Base-by-base conservation (phyloP, 768 basidiomycete species). In the Trametes sanguinea region DNA sequence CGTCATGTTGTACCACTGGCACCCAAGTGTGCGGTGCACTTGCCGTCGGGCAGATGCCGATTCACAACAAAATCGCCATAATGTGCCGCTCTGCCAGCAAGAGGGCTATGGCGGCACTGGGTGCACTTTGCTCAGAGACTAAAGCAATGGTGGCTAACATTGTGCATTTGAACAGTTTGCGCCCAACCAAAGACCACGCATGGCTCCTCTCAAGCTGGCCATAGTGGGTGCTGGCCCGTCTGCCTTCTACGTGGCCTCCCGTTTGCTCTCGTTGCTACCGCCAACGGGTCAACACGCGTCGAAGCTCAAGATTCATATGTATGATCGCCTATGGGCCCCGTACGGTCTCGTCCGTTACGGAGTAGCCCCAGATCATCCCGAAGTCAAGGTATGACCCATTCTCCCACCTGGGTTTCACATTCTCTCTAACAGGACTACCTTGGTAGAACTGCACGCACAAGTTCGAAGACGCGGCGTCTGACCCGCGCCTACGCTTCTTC, bases 351-450 rank as follows among this genome's bases (percentile, higher is more conserved):
- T 97, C 3, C 81, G 97, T 47, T 99, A 95, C 70, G 95, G 97
- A 0, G 95, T 99, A 13, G 96, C 97, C 10, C 96, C 96, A 46
- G 96, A 98, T 77, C 96, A 98, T 74, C 94, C 97, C 9, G 96
- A 98, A 78, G 95, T 98, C 74, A 99, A 98, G 85, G 96, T 84
- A 67, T 45, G 76, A 63, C 35, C 42, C 35, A 39, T 32, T 14
- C 13, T 2, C 7, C 6, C 29, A 8, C 68, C 54, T 56, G 62
- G 44, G 35, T 30, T 3, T 4, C 14, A n/a, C n/a, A n/a, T n/a
- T n/a, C n/a, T n/a, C n/a, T n/a, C n/a, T n/a, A n/a, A n/a, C n/a
- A n/a, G n/a, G n/a, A 30, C 30, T 42, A 13, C 52, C 5, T 4
- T 22, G n/a, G 22, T 64, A 98, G 95, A 98, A 98, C 74, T 97